phyloP scores from a whole-genome alignment of 2,329 filamentous ascomycete species.

The Hymenoscyphus salicellus region DNA sequence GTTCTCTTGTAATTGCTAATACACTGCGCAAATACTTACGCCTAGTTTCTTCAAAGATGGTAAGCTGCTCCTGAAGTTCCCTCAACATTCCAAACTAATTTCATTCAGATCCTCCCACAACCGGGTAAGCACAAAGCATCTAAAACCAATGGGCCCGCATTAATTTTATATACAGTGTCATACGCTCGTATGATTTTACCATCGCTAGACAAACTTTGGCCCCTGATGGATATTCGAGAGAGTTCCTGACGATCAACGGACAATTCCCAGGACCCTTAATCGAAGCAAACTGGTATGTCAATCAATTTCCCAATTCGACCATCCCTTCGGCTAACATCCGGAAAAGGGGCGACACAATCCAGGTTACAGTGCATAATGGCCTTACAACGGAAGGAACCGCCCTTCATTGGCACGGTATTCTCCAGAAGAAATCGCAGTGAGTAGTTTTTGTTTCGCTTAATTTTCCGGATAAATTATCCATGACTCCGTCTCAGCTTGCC shows the following conservation, averaged over 20 bases:
- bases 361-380: constrained; percentile 68
- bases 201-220: constrained; percentile 26
- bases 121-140: constrained; percentile 7
- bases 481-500: too few species aligned
- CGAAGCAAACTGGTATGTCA: constrained; percentile 36
- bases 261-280: constrained; percentile 37
- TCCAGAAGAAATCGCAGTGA: constrained; percentile 38
- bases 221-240: constrained; percentile 44
- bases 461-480: too few species aligned
- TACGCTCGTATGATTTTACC: constrained; percentile 34
- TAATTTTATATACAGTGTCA: constrained; percentile 33
- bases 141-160: background rate
- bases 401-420: constrained; percentile 48
- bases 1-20: constrained; percentile 3
- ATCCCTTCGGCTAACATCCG: too few species aligned
- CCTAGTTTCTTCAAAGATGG: constrained; percentile 3
- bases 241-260: constrained; percentile 48
- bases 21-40: background rate
- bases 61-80: constrained; percentile 5
- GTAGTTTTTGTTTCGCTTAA: constrained; percentile 7
- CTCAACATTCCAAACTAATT: background rate
- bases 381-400: constrained; percentile 46
- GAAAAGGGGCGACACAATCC: constrained; percentile 43
- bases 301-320: background rate
- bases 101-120: constrained; percentile 15